Evolutionary conservation across 805 yeast genomes (phyloP).

Genomic region (Candida peoriensis): DNA sequence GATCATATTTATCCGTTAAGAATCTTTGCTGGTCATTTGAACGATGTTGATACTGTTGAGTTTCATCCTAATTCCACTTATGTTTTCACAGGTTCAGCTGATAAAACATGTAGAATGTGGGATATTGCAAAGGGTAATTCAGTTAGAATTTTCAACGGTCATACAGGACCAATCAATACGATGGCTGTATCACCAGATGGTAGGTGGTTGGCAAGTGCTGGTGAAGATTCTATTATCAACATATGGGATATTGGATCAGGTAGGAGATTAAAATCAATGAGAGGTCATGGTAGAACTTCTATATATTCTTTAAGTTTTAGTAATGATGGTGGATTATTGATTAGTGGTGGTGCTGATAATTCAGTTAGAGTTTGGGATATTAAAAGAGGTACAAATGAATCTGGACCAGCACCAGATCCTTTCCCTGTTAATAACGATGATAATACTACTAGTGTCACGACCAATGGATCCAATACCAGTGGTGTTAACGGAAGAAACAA

Average conservation of each 20-base stretch:
- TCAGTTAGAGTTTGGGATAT: conserved; percentile 96
- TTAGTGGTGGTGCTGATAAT: conserved; percentile 89
- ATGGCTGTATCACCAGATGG: conserved; percentile 95
- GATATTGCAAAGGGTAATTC: conserved; percentile 85
- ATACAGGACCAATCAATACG: conserved; percentile 81
- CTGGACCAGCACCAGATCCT: conserved; percentile 73
- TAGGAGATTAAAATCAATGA: conserved; percentile 80
- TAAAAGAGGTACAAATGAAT: conserved; percentile 76
- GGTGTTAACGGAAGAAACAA: conserved; percentile 12
- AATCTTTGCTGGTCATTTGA: conserved; percentile 94
- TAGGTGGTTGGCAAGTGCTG: conserved; percentile 91
- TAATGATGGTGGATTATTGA: conserved; percentile 81
- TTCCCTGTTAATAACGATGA: conserved; percentile 37
- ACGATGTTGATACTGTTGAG: conserved; percentile 91
- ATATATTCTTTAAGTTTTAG: conserved; percentile 82
- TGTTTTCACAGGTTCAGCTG: conserved; percentile 91
- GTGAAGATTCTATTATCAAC: conserved; percentile 84
- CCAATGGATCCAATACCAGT: conserved; percentile 5
- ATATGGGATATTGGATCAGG: conserved; percentile 96
- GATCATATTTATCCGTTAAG: conserved; percentile 96
- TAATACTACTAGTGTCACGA: conserved; percentile 25
- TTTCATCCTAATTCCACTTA: conserved; percentile 97
- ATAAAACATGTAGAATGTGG: conserved; percentile 98
- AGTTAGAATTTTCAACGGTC: conserved; percentile 90
- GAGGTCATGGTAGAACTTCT: conserved; percentile 88